Evolutionary conservation across 805 yeast species (phyloP), one percentile per base, ranked within the genome.

Genomic region (Yarrowia sp.): DNA sequence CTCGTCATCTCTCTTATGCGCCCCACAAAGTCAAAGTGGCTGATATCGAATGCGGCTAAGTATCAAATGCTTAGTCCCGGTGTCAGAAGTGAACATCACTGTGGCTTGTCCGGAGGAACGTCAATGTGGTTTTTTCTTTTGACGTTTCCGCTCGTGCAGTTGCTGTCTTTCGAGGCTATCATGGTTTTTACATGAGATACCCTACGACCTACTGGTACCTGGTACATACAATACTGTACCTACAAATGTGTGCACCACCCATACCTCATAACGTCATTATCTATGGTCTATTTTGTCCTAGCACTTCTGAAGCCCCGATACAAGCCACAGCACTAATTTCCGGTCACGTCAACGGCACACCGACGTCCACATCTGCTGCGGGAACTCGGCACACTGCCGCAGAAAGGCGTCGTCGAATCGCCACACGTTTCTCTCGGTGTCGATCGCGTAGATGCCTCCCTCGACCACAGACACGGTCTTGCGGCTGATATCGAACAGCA

Each of bases 321-420:
- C 32, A 29, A 29, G 32, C 32, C 32, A 29, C 32, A 5, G 4
- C 38, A n/a, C 19, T 33, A 33, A n/a, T n/a, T n/a, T n/a, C n/a
- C n/a, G n/a, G n/a, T n/a, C n/a, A n/a, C n/a, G n/a, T n/a, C n/a
- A n/a, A n/a, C n/a, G n/a, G n/a, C n/a, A n/a, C n/a, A n/a, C n/a
- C n/a, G n/a, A n/a, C n/a, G n/a, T n/a, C n/a, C n/a, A n/a, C 38
- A 9, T 19, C 14, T 31, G 18, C 14, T 19, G 35, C 3, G 55
- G 39, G n/a, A 21, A 21, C 42, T 35, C 58, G 10, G 58, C 19
- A 35, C 58, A 51, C 18, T 51, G 58, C 2, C 42, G 24, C 14
- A 51, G 58, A 13, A 51, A 51, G 21, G 58, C 58, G 4, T 51
- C 58, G 16, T 51, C 58, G 12, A 51, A 51, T 5, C 42, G 22